A percentile compares a stretch with the other conserved stretches of the same genome.
phyloP scores from a whole-genome alignment of 495 filamentous ascomycete genomes.

The Coniosporium apollinis region DNA sequence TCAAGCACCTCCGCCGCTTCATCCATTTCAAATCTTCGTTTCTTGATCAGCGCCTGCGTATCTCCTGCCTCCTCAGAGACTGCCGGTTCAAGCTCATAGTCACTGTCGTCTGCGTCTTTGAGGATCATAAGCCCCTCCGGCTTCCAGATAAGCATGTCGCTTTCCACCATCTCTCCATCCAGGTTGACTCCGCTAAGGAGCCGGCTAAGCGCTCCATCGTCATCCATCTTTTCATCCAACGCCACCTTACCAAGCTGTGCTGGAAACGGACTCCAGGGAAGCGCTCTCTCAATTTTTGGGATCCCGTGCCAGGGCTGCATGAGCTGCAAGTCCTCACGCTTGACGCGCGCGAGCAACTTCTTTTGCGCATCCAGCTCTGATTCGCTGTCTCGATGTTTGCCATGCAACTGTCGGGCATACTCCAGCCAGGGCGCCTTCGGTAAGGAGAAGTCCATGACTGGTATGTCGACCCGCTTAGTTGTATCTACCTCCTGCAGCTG shows the following conservation, averaged over 20 bases:
- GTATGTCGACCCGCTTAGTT: conserved; percentile 37
- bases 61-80: conserved; percentile 7
- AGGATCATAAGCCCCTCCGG: conserved; percentile 35
- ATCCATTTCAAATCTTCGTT: conserved; percentile 18
- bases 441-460: conserved; percentile 42
- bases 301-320: conserved; percentile 28
- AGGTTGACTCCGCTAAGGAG: conserved; percentile 10
- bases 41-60: conserved; percentile 16
- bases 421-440: conserved; percentile 38
- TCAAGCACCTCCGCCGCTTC: conserved; percentile 2
- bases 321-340: conserved; percentile 11
- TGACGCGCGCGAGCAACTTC: conserved; percentile 11
- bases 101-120: conserved; percentile 27
- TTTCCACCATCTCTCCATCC: conserved; percentile 17
- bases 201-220: conserved; percentile 16
- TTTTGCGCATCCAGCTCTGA: conserved; percentile 13
- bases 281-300: conserved; percentile 25
- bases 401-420: neutral
- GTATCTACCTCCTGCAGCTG: conserved; percentile 41
- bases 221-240: conserved; percentile 20
- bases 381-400: conserved; percentile 1
- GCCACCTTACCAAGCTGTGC: conserved; percentile 16
- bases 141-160: conserved; percentile 30
- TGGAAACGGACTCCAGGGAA: conserved; percentile 26
- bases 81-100: conserved; percentile 28